Evolutionary conservation across 805 yeast species (phyloP).

Genomic region (Candida ipomoeae): DNA sequence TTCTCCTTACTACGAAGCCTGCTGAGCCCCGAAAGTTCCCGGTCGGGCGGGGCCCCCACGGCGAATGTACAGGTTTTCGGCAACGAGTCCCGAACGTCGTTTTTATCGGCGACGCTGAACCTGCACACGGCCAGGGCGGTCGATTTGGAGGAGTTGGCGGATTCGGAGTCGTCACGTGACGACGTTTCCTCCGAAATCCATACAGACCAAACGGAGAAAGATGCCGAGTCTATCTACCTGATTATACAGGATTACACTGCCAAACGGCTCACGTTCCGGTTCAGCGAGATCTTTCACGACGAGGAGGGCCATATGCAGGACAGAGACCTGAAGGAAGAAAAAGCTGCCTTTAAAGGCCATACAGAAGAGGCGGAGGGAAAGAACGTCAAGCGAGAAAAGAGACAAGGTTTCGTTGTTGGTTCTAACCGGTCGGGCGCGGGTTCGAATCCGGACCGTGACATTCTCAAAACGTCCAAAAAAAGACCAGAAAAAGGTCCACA

Average conservation of each 20-base stretch:
- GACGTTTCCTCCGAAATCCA: not conserved
- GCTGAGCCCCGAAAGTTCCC: constrained; percentile 9
- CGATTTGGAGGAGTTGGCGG: constrained; percentile 37
- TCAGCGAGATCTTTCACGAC: constrained; percentile 10
- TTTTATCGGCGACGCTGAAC: constrained; percentile 2
- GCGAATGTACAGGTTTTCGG: not conserved
- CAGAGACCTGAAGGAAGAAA: too few relatives aligned
- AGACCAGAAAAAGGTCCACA: too few relatives aligned
- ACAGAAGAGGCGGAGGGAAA: too few relatives aligned
- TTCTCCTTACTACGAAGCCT: constrained; percentile 4
- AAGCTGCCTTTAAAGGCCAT: not conserved
- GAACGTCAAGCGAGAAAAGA: too few relatives aligned
- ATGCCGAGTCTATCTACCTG: constrained; percentile 29
- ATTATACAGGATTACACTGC: constrained; percentile 28
- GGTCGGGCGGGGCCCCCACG: not conserved
- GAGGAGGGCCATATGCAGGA: not conserved
- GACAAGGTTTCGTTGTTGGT: too few relatives aligned
- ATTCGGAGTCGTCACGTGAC: constrained; percentile 24
- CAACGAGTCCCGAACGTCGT: constrained; percentile 9
- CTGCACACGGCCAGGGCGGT: constrained; percentile 6
- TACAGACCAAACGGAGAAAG: constrained; percentile 1
- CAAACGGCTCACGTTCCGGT: constrained; percentile 9
- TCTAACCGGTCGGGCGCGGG: too few relatives aligned
- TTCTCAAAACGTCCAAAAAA: too few relatives aligned
- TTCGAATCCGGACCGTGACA: too few relatives aligned